phyloP scores from a whole-genome alignment of 139 green algal species.

The Micromonas pusilla region DNA sequence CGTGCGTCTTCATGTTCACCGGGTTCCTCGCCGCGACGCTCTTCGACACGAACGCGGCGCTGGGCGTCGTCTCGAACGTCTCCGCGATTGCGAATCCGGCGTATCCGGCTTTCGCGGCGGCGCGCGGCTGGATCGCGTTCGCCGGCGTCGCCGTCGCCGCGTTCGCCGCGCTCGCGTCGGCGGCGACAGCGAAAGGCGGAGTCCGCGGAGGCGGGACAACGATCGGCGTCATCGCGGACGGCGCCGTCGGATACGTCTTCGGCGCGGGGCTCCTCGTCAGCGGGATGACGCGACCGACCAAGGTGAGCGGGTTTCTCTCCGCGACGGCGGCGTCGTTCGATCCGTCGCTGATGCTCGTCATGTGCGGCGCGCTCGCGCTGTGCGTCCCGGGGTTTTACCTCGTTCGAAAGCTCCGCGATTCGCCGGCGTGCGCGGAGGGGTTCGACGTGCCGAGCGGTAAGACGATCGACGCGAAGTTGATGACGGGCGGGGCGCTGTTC shows the following conservation, averaged over 20 bases:
- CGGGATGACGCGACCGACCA: conserved; percentile 63
- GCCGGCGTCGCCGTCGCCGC: neutral
- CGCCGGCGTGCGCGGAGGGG: neutral
- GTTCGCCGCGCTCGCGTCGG: conserved; percentile 14
- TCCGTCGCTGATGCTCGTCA: conserved; percentile 59
- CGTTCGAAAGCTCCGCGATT: conserved; percentile 20
- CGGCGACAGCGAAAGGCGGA: neutral
- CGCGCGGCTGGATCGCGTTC: neutral
- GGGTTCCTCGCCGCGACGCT: conserved; percentile 31
- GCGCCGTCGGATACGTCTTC: conserved; percentile 53
- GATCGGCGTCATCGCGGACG: neutral
- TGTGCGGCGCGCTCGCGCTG: conserved; percentile 63
- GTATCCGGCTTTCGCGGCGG: neutral
- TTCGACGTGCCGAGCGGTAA: conserved; percentile 5
- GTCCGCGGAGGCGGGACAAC: neutral
- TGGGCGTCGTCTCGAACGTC: neutral
- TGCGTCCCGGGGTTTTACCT: conserved; percentile 44
- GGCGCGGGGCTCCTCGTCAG: conserved; percentile 51
- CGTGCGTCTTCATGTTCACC: conserved; percentile 51
- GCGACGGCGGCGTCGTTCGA: conserved; percentile 45
- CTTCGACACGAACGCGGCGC: neutral
- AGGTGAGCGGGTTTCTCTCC: conserved; percentile 43
- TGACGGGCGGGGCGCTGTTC: conserved; percentile 62
- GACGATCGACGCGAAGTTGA: conserved; percentile 53
- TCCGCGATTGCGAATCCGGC: neutral